phyloP scores from a whole-genome alignment of 306 rosid genomes.

The Dryas octopetala region DNA sequence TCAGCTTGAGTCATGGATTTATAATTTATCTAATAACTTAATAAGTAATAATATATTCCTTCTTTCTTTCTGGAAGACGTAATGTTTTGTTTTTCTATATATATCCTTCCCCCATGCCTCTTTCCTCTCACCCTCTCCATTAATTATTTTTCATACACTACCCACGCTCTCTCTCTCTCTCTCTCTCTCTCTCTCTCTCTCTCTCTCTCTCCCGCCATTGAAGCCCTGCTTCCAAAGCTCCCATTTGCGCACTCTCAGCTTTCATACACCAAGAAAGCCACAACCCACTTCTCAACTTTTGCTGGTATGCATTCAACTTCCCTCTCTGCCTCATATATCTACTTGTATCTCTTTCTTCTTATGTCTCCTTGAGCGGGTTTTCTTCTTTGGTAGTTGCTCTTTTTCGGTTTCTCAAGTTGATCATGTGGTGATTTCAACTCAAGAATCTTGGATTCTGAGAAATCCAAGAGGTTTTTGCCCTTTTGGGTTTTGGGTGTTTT shows the following conservation, averaged over 20 bases:
- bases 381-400: background rate
- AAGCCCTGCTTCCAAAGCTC: slow-evolving; percentile 25
- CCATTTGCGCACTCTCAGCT: background rate
- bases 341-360: too few relatives aligned
- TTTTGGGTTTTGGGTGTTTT: background rate
- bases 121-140: slow-evolving; percentile 7
- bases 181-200: background rate
- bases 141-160: too few relatives aligned
- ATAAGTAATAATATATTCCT: background rate
- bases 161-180: background rate
- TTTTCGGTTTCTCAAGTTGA: background rate
- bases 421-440: background rate
- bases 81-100: slow-evolving; percentile 17
- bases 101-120: background rate
- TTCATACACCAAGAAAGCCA: background rate
- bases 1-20: background rate
- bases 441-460: background rate
- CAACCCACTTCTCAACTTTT: slow-evolving; percentile 1
- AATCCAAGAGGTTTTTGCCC: background rate
- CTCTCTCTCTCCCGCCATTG: slow-evolving; percentile 25
- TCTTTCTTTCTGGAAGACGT: background rate
- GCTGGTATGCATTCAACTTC: slow-evolving; percentile 25
- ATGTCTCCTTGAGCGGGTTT: background rate
- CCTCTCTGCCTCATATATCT: background rate
- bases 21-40: background rate